A percentile compares a stretch with the other conserved stretches of the same genome.
phyloP scores from a whole-genome alignment of 345 rosid genomes.

The Eutrema heterophyllum region DNA sequence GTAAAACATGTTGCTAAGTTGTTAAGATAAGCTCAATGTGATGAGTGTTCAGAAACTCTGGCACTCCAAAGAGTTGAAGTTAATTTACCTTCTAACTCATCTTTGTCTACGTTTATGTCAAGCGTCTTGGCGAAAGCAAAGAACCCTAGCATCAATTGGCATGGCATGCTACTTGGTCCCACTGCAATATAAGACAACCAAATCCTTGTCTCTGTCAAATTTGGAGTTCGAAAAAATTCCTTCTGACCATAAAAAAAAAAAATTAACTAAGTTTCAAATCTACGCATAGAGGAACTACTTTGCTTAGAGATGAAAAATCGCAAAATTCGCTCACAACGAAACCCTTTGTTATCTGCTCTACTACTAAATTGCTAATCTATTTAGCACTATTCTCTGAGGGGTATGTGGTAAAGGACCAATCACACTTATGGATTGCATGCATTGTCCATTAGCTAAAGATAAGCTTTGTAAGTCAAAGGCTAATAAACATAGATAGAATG shows the following conservation, averaged over 20 bases:
- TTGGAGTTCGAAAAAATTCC: background rate
- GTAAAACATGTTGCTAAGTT: background rate
- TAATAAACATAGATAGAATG: background rate
- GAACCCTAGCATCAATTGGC: constrained; percentile 95
- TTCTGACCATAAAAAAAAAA: background rate
- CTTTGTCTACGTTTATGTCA: constrained; percentile 78
- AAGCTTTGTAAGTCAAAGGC: background rate
- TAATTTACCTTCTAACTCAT: constrained; percentile 75
- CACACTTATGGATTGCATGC: background rate
- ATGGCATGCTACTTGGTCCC: constrained; percentile 81
- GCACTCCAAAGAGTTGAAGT: background rate
- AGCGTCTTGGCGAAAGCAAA: constrained; percentile 77
- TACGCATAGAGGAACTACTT: background rate
- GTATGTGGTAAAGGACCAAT: no score
- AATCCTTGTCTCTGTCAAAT: background rate
- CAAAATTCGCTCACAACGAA: no score
- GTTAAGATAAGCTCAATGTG: background rate
- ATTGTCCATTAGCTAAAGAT: background rate
- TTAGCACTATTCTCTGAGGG: no score
- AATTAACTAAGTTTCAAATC: background rate
- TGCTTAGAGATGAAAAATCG: background rate
- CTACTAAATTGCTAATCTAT: background rate
- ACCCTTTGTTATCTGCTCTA: background rate
- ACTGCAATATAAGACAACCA: constrained; percentile 35
- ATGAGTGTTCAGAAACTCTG: background rate